phyloP scores from a whole-genome alignment of 169 alveolate genomes.

The Cystoisospora suis region DNA sequence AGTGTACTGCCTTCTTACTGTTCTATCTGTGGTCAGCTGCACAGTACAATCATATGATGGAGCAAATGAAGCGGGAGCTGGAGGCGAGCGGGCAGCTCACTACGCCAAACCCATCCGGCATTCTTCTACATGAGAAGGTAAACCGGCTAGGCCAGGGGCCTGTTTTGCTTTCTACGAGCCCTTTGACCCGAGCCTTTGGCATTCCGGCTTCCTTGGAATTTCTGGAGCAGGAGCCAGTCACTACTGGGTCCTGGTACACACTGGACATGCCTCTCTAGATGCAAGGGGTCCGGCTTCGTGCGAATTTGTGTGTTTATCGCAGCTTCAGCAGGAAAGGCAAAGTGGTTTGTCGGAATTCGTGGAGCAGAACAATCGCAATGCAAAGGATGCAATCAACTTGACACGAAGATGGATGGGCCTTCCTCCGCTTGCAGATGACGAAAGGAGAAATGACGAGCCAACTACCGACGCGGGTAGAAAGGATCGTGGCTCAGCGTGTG shows the following conservation, averaged over 20 bases:
- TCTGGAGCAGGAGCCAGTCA: too few relatives aligned
- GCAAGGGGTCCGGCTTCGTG: not conserved
- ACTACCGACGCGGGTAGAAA: too few relatives aligned
- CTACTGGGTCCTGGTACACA: too few relatives aligned
- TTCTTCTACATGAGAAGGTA: not conserved
- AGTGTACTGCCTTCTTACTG: too few relatives aligned
- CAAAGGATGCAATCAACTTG: not conserved
- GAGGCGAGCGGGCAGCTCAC: conserved; percentile 7
- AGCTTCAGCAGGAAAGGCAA: not conserved
- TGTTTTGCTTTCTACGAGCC: not conserved
- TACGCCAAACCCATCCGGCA: not conserved
- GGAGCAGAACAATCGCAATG: not conserved
- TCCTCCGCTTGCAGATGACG: not conserved
- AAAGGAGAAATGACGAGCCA: not conserved
- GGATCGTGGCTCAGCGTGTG: too few relatives aligned
- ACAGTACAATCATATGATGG: conserved; percentile 10
- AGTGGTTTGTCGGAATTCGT: not conserved
- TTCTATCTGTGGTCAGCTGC: not conserved
- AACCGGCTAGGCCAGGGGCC: not conserved
- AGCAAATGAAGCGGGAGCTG: conserved; percentile 7
- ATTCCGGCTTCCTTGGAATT: too few relatives aligned
- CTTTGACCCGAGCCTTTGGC: too few relatives aligned
- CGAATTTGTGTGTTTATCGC: not conserved
- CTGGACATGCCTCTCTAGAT: too few relatives aligned
- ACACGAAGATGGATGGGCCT: not conserved